phyloP scores from a whole-genome alignment of 2,329 filamentous ascomycete species.

The Aspergillus novoparasiticus region DNA sequence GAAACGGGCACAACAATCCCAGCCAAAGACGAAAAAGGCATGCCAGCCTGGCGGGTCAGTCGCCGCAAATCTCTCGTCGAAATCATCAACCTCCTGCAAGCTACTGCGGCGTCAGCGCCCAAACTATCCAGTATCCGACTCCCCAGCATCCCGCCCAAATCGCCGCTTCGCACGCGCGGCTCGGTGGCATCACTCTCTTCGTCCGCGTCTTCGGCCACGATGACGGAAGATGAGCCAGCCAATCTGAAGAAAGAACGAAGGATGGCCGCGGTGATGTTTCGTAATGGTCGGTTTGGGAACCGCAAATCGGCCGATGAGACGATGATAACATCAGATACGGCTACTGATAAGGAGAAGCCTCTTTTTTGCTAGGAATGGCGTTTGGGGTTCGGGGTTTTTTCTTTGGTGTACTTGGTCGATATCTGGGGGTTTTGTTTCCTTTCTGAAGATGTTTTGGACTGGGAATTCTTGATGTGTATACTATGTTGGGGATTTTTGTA shows the following conservation, averaged over 20 bases:
- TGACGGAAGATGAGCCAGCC: background rate
- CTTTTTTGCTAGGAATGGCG: slow-evolving; percentile 26
- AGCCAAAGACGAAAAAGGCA: background rate
- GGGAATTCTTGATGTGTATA: background rate
- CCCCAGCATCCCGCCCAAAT: background rate
- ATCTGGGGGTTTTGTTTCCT: slow-evolving; percentile 9
- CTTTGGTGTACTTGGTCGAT: slow-evolving; percentile 19
- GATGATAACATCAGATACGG: background rate
- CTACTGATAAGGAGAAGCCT: slow-evolving; percentile 5
- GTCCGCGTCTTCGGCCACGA: background rate
- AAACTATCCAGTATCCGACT: slow-evolving; percentile 8
- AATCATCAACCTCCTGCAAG: slow-evolving; percentile 20
- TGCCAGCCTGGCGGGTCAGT: slow-evolving; percentile 16
- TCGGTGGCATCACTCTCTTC: background rate
- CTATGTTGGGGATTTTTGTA: background rate
- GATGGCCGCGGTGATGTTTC: slow-evolving; percentile 8
- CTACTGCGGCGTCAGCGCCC: slow-evolving; percentile 10
- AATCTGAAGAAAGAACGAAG: slow-evolving; percentile 6
- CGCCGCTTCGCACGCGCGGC: background rate
- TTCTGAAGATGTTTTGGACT: background rate
- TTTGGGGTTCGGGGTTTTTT: slow-evolving; percentile 21
- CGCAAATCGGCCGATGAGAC: background rate
- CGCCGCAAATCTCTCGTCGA: slow-evolving; percentile 26
- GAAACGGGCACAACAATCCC: background rate
- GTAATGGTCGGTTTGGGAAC: background rate